Evolutionary conservation across 2,329 filamentous ascomycete species (phyloP), one percentile per base, ranked within the genome.

Genomic region (Taxawa tesnikishii): DNA sequence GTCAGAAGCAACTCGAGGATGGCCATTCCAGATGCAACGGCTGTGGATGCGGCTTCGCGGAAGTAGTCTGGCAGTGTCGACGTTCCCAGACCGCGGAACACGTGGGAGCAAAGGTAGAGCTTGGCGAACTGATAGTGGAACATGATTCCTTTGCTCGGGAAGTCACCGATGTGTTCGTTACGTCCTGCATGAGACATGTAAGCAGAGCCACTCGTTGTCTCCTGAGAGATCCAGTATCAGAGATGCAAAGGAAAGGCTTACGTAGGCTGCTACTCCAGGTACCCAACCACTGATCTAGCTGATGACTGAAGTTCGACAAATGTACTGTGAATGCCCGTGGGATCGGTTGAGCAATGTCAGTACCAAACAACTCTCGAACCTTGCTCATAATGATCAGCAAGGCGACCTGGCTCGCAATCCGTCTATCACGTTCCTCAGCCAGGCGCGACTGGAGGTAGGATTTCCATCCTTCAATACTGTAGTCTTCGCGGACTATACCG

Each of bases 351-450:
- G 68, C 64, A 0, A 57, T 65, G 30, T 75, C 70, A 1, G 64
- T 63, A 0, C 72, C 70, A 37, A 76, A 75, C 0, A 70, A 37
- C 6, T 73, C 54, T 42, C 67, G 51, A 45, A 73, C 50, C 47
- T 66, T 60, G 47, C 65, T 65, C 40, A 75, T 51, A n/a, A 75
- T 73, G 13, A 66, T 63, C 34, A 76, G 60, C 8, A 76, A 43
- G 0, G 67, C 64, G 7, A 76, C 68, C 40, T 76, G 72, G 21
- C 69, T 72, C 32, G 70, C 55, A 1, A 76, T 56, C 4, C 72
- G 58, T 34, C 67, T 64, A 36, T 77, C 73, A 4, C 68, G 63
- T 1, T 68, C 61, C 0, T 62, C 70, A 3, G 68, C 60, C 13
- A 65, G 55, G 0, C 67, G 59, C 0, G 63, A 60, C 21, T 64